These are phyloP conservation scores for Murraya paniculata DNA, from an alignment of 345 rosid genomes.

Conservation along the genomic window DNA sequence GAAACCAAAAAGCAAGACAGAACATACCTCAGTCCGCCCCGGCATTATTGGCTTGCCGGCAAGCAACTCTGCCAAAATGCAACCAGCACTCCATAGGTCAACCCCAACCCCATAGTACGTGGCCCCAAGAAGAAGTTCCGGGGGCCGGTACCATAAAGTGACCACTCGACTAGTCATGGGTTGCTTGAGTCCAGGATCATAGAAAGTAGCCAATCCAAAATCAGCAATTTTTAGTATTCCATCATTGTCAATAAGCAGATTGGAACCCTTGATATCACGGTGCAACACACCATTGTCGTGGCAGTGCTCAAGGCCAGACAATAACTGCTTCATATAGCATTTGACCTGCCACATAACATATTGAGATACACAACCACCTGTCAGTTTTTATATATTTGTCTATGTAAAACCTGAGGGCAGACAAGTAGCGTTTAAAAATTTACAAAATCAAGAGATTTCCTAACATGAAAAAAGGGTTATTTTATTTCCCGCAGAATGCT, in stretches of 20 bases:
- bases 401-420: neutral
- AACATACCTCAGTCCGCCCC: constrained; percentile 80
- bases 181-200: constrained; percentile 55
- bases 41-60: constrained; percentile 89
- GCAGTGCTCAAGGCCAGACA: constrained; percentile 90
- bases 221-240: constrained; percentile 86
- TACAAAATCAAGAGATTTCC: neutral
- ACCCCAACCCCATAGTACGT: constrained; percentile 65
- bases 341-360: constrained; percentile 48
- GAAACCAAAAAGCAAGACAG: neutral
- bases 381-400: neutral
- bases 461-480: neutral
- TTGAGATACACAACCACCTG: constrained; percentile 1
- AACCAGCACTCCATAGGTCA: constrained; percentile 98
- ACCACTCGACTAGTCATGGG: constrained; percentile 88
- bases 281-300: constrained; percentile 78
- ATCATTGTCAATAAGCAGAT: constrained; percentile 72
- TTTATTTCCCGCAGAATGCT: neutral
- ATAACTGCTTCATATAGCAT: constrained; percentile 80
- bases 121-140: constrained; percentile 92
- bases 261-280: constrained; percentile 89
- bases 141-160: constrained; percentile 96
- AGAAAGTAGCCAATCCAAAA: constrained; percentile 88
- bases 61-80: constrained; percentile 87
- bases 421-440: constrained; percentile 2